Evolutionary conservation across 805 yeast genomes (phyloP).

Genomic region (Teunomyces lycoperdinae): DNA sequence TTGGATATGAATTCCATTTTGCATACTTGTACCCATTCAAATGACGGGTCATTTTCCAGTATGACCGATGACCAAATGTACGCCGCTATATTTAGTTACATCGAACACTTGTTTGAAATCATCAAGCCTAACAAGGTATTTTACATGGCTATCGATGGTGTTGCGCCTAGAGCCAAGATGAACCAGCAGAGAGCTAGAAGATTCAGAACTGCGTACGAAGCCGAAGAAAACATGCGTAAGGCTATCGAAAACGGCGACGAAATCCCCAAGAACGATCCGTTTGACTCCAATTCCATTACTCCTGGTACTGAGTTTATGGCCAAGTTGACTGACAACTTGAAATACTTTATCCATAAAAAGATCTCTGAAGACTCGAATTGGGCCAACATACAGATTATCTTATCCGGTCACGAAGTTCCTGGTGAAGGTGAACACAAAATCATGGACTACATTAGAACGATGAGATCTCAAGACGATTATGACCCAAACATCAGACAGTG

Average conservation of each 20-base stretch:
- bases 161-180: constrained; percentile 98
- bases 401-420: constrained; percentile 95
- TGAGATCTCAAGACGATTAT: constrained; percentile 70
- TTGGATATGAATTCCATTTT: constrained; percentile 97
- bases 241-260: constrained; percentile 72
- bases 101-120: constrained; percentile 86
- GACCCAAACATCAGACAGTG: constrained; percentile 87
- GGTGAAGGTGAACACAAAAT: constrained; percentile 99
- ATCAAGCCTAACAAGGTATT: constrained; percentile 84
- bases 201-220: constrained; percentile 90
- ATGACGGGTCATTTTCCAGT: constrained; percentile 59
- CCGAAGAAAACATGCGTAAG: constrained; percentile 72
- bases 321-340: constrained; percentile 73
- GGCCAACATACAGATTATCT: constrained; percentile 71
- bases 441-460: constrained; percentile 83
- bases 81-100: constrained; percentile 88
- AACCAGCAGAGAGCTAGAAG: constrained; percentile 96
- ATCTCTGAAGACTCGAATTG: constrained; percentile 83
- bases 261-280: constrained; percentile 79
- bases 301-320: constrained; percentile 98
- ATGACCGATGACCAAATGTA: constrained; percentile 89
- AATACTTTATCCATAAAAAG: constrained; percentile 85
- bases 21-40: constrained; percentile 89
- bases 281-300: constrained; percentile 89
- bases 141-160: constrained; percentile 98